Evolutionary conservation across 345 rosid species (phyloP), one percentile per base, ranked within the genome.

Genomic region (Tarenaya hassleriana): DNA sequence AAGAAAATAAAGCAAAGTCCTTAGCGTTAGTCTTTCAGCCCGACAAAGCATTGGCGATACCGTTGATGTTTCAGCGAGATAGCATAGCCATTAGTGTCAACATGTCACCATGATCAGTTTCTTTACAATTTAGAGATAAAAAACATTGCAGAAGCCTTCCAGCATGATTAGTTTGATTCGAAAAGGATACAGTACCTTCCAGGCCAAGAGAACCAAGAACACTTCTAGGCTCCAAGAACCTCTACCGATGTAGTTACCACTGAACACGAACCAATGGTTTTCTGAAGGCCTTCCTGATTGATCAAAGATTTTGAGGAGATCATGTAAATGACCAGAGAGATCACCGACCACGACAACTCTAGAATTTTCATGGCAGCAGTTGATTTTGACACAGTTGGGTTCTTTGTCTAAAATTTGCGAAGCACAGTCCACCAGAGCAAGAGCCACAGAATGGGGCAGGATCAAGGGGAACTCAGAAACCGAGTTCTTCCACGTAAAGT

Each of bases 201-300:
- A 73, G 24, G 77, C 81, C 73, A 76, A 57, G 54, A 76, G 68
- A 39, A 67, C 59, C 57, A 70, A 55, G 57, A 76, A 56, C 41
- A 69, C 69, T 56, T 76, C 77, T 34, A 73, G 37, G 56, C 77
- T 63, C 69, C 75, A 76, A 8, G 71, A 54, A 32, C 77, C 71
- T 33, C 63, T 64, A 58, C 68, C 75, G 42, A 73, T 59, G 54
- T 69, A 73, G 34, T 70, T 70, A 52, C 75, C 81, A 6, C 56
- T 72, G 60, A 69, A 72, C 29, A 76, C 66, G 42, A 72, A 69
- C 13, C 38, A 33, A 43, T 63, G 53, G 20, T 58, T 52, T 24
- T 63, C 61, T 35, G 77, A 69, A 29, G 81, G 81, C 35, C 68
- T 66, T 17, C 77, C 81, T 56, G 75, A 55, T 37, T 44, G 57